phyloP scores from a whole-genome alignment of 225 moss, liverwort and hornwort species.

The Bryum argenteum region DNA sequence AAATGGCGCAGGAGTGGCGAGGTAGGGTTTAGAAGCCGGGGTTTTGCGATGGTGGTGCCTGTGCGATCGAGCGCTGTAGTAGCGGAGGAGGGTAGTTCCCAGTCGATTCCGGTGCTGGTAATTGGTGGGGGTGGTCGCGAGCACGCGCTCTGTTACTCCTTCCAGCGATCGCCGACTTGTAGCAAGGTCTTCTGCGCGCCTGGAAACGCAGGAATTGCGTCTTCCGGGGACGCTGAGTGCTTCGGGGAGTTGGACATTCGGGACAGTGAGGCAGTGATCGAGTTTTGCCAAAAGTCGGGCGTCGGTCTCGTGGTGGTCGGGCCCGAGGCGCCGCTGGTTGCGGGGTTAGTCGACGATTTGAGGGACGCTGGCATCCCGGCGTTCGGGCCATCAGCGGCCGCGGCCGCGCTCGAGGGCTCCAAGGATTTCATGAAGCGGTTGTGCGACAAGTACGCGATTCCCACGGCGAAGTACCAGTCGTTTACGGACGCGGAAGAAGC shows the following conservation, averaged over 20 bases:
- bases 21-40: slow-evolving; percentile 28
- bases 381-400: slow-evolving; percentile 79
- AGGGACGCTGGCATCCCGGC: slow-evolving; percentile 58
- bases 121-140: slow-evolving; percentile 90
- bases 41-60: not conserved
- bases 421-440: slow-evolving; percentile 93
- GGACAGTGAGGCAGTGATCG: slow-evolving; percentile 62
- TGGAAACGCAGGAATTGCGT: slow-evolving; percentile 83
- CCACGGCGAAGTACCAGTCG: slow-evolving; percentile 78
- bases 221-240: slow-evolving; percentile 62
- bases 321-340: slow-evolving; percentile 86
- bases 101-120: slow-evolving; percentile 60
- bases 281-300: slow-evolving; percentile 55
- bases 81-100: not conserved
- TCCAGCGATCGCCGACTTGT: slow-evolving; percentile 67
- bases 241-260: slow-evolving; percentile 54
- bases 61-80: not conserved
- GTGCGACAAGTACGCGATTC: slow-evolving; percentile 83
- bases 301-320: slow-evolving; percentile 89
- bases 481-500: slow-evolving; percentile 67
- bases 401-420: slow-evolving; percentile 85
- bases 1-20: not conserved
- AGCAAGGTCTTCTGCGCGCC: slow-evolving; percentile 77
- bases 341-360: slow-evolving; percentile 82
- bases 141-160: slow-evolving; percentile 78